Conservation (phyloP, 2,329 filamentous ascomycete genomes). For the Dactylellina drechsleri region DNA sequence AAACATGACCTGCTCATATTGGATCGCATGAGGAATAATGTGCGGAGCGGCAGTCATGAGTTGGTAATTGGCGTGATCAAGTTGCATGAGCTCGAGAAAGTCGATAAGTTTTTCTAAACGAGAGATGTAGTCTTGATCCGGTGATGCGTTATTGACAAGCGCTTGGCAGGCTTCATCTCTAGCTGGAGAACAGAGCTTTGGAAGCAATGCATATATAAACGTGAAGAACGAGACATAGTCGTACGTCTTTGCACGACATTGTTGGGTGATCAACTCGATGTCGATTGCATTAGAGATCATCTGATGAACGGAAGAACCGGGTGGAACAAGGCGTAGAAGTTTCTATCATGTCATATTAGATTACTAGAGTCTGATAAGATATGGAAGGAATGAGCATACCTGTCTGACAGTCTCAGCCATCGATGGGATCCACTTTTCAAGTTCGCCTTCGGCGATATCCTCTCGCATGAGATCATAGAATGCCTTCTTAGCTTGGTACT, state of each 20-base stretch:
- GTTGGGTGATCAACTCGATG: slow-evolving; percentile 74
- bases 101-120: slow-evolving; percentile 78
- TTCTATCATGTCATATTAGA: slow-evolving; percentile 64
- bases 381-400: slow-evolving; percentile 28
- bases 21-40: slow-evolving; percentile 75
- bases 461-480: slow-evolving; percentile 71
- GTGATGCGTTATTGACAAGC: slow-evolving; percentile 69
- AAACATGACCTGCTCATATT: slow-evolving; percentile 80
- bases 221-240: slow-evolving; percentile 83
- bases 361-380: neutral
- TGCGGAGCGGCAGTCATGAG: slow-evolving; percentile 76
- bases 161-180: slow-evolving; percentile 79
- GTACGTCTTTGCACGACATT: slow-evolving; percentile 77
- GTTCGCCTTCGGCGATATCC: slow-evolving; percentile 69
- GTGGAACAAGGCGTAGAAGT: slow-evolving; percentile 75
- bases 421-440: slow-evolving; percentile 57
- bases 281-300: slow-evolving; percentile 81
- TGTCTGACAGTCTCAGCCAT: slow-evolving; percentile 57
- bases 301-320: slow-evolving; percentile 77
- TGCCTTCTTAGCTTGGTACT: slow-evolving; percentile 70
- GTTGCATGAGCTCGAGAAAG: slow-evolving; percentile 79
- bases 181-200: slow-evolving; percentile 81
- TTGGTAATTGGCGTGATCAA: slow-evolving; percentile 85
- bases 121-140: slow-evolving; percentile 73
- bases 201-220: slow-evolving; percentile 78